phyloP scores from a whole-genome alignment of 2,329 filamentous ascomycete species.

The Dichotomopilus funicola region DNA sequence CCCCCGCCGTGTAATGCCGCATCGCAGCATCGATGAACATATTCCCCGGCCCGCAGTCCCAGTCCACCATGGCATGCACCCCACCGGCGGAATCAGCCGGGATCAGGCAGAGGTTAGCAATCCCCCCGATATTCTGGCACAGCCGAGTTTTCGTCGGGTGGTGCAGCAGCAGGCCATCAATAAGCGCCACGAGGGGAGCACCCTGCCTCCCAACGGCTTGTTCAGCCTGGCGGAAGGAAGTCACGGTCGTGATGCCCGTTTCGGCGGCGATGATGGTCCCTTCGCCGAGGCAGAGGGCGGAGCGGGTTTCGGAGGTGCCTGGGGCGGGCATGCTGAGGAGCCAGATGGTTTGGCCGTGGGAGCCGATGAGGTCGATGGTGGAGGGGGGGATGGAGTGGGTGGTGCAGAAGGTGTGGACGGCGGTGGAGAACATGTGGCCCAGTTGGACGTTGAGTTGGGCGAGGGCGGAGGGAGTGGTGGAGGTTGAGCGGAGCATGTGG shows the following conservation, averaged over 20 bases:
- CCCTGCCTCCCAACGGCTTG: constrained; percentile 49
- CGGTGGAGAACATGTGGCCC: constrained; percentile 49
- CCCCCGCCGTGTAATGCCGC: constrained; percentile 47
- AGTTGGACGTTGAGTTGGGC: constrained; percentile 52
- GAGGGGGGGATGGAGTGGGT: constrained; percentile 36
- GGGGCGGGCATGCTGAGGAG: constrained; percentile 47
- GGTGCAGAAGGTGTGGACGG: constrained; percentile 43
- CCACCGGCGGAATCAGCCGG: constrained; percentile 38
- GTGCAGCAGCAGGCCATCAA: constrained; percentile 49
- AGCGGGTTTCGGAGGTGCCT: constrained; percentile 32
- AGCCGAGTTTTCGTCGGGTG: constrained; percentile 50
- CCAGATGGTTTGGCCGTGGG: constrained; percentile 55
- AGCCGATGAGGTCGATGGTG: constrained; percentile 48
- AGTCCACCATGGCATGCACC: constrained; percentile 34
- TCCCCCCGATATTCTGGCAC: constrained; percentile 56
- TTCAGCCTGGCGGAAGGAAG: constrained; percentile 50
- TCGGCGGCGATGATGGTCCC: constrained; percentile 48
- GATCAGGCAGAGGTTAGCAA: constrained; percentile 56
- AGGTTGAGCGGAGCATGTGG: neutral
- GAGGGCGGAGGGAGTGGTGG: constrained; percentile 22
- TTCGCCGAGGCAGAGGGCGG: constrained; percentile 29
- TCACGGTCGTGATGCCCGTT: constrained; percentile 53
- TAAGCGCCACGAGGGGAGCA: constrained; percentile 51
- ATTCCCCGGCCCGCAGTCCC: constrained; percentile 52
- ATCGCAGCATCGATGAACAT: constrained; percentile 51